Evolutionary conservation across 768 basidiomycete species (phyloP), one percentile per base, ranked within the genome.

Genomic region (Tylopilus balloui): DNA sequence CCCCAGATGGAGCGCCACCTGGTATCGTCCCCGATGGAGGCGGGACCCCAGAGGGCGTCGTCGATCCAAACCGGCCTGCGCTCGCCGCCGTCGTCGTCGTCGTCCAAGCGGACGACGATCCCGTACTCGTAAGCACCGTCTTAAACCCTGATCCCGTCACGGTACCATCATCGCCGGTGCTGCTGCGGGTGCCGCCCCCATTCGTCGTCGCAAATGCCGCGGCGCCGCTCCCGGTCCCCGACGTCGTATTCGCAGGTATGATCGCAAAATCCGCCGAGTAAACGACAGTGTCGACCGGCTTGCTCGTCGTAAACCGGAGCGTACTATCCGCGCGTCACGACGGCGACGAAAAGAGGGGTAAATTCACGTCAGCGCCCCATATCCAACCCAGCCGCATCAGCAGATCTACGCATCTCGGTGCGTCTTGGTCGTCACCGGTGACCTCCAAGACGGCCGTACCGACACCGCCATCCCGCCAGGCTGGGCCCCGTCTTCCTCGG

Each of bases 211-310:
- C 49, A 51, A 32, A 14, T 24, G 31, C 50, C 23, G 29, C 43
- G 4, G 20, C 35, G 13, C 48, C 47, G 29, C 40, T 49, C 37
- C 23, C 42, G 27, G 23, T 34, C 31, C 27, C 42, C 32, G 41
- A 27, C 25, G 50, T 57, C 41, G 43, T 53, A 31, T 61, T 58
- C 24, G 56, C 49, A 42, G 62, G 52, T 6, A 60, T 42, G 37
- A 83, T 75, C 32, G 52, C 56, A 48, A 85, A 85, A 53, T 77
- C 71, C 8, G 80, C 75, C 17, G 78, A 76, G 58, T 77, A 83
- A 20, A 78, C 56, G 1, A 69, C 68, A 21, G 50, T n/a, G 5
- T 51, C 27, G 12, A 40, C 47, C 13, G 69, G 70, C 3, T 51
- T 42, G 20, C 50, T 37, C 47, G 64, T 61, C 38, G 58, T 53